Conservation (phyloP, 305 asterid genomes). For the Andrographis paniculata region DNA sequence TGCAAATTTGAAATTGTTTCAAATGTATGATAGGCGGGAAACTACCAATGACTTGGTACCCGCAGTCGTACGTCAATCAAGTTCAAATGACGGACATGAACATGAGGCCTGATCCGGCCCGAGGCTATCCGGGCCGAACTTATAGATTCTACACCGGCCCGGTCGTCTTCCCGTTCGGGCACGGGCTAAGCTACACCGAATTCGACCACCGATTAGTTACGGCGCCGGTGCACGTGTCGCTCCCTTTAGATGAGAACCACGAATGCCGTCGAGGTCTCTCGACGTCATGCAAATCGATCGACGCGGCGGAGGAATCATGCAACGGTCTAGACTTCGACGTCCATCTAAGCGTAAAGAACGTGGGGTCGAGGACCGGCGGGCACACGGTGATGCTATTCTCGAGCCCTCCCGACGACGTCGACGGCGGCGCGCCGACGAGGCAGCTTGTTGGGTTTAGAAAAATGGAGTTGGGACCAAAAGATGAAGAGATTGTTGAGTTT, state of each 20-base stretch:
- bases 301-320: conserved; percentile 33
- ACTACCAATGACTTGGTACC: conserved; percentile 92
- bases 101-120: conserved; percentile 63
- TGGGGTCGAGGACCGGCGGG: conserved; percentile 35
- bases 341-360: conserved; percentile 34
- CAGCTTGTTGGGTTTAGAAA: conserved; percentile 44
- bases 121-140: conserved; percentile 77
- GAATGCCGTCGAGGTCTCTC: conserved; percentile 26
- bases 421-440: conserved; percentile 43
- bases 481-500: conserved; percentile 33
- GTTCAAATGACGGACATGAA: conserved; percentile 80
- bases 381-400: conserved; percentile 44
- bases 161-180: conserved; percentile 60
- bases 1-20: no score
- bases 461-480: conserved; percentile 25
- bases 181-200: conserved; percentile 62
- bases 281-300: conserved; percentile 36
- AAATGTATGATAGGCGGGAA: conserved; percentile 54
- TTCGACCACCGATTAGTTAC: conserved; percentile 34
- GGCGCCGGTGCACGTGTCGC: conserved; percentile 33
- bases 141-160: conserved; percentile 78
- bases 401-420: conserved; percentile 40
- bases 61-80: conserved; percentile 46
- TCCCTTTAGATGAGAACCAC: conserved; percentile 42
- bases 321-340: conserved; percentile 22